Evolutionary conservation across 768 basidiomycete species (phyloP).

Genomic region (Butyriboletus loyo): DNA sequence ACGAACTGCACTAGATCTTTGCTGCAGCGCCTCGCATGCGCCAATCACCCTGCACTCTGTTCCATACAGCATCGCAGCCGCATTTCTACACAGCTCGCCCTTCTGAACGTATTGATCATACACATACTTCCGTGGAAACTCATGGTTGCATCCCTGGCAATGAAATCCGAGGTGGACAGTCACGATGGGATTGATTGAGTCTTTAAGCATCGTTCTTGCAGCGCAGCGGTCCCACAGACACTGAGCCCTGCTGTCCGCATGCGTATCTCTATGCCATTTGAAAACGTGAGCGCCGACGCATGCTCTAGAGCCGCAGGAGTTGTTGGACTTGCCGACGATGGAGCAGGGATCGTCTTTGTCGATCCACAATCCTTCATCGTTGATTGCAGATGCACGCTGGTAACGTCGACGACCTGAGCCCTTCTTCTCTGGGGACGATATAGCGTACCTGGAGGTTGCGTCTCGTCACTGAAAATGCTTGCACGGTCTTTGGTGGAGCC

Average conservation of each 20-base stretch:
- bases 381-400: background rate
- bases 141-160: too few relatives aligned
- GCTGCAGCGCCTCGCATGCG: background rate
- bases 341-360: constrained; percentile 8
- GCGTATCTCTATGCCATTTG: too few relatives aligned
- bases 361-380: background rate
- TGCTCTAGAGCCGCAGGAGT: too few relatives aligned
- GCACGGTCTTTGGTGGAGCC: background rate
- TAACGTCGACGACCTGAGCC: background rate
- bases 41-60: background rate
- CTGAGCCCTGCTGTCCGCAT: too few relatives aligned
- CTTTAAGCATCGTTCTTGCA: too few relatives aligned
- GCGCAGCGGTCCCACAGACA: too few relatives aligned
- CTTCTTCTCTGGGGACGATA: background rate
- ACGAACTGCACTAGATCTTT: background rate
- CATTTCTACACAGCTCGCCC: background rate
- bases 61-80: background rate
- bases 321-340: too few relatives aligned
- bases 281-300: too few relatives aligned
- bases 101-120: background rate
- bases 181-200: too few relatives aligned
- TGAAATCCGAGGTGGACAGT: too few relatives aligned
- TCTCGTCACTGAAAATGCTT: background rate
- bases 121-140: too few relatives aligned
- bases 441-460: background rate